A percentile compares a stretch with the other conserved stretches of the same genome.
phyloP scores from a whole-genome alignment of 2,329 filamentous ascomycete genomes.

The Apiospora kogelbergensis region DNA sequence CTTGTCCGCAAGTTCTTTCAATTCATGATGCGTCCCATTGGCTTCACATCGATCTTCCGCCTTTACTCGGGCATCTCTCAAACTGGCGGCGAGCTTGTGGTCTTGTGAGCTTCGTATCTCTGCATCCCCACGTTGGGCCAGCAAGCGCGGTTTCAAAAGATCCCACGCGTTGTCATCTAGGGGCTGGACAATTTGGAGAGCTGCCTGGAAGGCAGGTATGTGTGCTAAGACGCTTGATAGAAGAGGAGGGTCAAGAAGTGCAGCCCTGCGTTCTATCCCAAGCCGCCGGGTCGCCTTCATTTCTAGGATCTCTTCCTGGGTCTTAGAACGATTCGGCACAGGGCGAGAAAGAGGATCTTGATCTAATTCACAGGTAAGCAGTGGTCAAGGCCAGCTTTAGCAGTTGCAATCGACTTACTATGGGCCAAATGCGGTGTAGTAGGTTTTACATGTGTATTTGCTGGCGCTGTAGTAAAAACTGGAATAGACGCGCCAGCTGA shows the following conservation, averaged over 20 bases:
- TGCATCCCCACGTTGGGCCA: conserved; percentile 65
- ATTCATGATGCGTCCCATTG: conserved; percentile 41
- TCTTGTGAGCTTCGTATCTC: conserved; percentile 52
- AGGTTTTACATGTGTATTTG: not conserved
- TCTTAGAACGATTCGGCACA: conserved; percentile 37
- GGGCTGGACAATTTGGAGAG: conserved; percentile 67
- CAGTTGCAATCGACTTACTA: not conserved
- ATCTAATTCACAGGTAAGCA: not conserved
- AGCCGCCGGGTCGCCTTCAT: conserved; percentile 62
- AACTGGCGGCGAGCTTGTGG: conserved; percentile 31
- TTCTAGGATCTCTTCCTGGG: conserved; percentile 61
- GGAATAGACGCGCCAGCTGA: conserved; percentile 14
- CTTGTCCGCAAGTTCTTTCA: conserved; percentile 61
- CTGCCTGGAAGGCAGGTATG: conserved; percentile 73
- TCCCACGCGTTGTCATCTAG: conserved; percentile 71
- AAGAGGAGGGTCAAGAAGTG: conserved; percentile 66
- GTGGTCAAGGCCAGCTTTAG: not conserved
- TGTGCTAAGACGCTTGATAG: conserved; percentile 61
- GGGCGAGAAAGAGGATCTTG: not conserved
- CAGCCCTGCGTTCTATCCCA: conserved; percentile 72
- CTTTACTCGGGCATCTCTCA: conserved; percentile 35
- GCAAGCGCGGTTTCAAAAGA: conserved; percentile 64
- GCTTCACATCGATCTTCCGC: conserved; percentile 19
- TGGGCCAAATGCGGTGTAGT: not conserved
- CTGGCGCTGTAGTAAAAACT: conserved; percentile 15